These are phyloP conservation scores for Rhizopogon vesiculosus DNA, from an alignment of 768 basidiomycete genomes.

Conservation along the genomic window DNA sequence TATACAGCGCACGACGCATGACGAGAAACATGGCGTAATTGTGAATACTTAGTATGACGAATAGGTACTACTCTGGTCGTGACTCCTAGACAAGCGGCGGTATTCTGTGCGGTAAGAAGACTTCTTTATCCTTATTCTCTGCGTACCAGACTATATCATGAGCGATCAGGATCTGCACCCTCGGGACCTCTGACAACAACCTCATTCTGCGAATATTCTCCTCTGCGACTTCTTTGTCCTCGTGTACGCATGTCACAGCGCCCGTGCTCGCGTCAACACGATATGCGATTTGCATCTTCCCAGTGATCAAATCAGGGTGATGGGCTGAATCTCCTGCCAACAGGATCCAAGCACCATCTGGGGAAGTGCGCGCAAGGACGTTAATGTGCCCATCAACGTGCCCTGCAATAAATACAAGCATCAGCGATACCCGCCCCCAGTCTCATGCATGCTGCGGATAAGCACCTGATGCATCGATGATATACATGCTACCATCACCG, in stretches of 20 bases:
- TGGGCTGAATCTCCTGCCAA: slow-evolving; percentile 52
- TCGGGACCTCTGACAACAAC: slow-evolving; percentile 30
- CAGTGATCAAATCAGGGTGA: slow-evolving; percentile 41
- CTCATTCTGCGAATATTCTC: slow-evolving; percentile 37
- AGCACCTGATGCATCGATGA: slow-evolving; percentile 42
- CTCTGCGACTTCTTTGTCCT: slow-evolving; percentile 37
- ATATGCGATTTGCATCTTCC: slow-evolving; percentile 33
- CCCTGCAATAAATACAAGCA: slow-evolving; percentile 11
- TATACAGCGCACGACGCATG: too few species aligned
- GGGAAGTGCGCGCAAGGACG: slow-evolving; percentile 44
- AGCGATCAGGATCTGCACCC: slow-evolving; percentile 44
- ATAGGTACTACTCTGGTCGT: too few species aligned
- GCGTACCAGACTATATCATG: slow-evolving; percentile 53
- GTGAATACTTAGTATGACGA: too few species aligned
- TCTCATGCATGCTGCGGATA: neutral
- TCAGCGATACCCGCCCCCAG: neutral
- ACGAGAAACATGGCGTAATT: too few species aligned
- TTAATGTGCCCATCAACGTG: slow-evolving; percentile 51
- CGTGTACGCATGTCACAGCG: slow-evolving; percentile 36
- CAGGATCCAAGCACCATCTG: slow-evolving; percentile 47
- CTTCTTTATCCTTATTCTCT: slow-evolving; percentile 35
- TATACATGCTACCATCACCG: slow-evolving; percentile 51
- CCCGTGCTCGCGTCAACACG: slow-evolving; percentile 8
- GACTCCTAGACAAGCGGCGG: neutral
- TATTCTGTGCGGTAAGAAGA: slow-evolving; percentile 29